Percentiles rank a stretch among this genome's conserved stretches.
Evolutionary conservation across 176 grass and related monocot genomes (phyloP).

Genomic region (Triticum monococcum): DNA sequence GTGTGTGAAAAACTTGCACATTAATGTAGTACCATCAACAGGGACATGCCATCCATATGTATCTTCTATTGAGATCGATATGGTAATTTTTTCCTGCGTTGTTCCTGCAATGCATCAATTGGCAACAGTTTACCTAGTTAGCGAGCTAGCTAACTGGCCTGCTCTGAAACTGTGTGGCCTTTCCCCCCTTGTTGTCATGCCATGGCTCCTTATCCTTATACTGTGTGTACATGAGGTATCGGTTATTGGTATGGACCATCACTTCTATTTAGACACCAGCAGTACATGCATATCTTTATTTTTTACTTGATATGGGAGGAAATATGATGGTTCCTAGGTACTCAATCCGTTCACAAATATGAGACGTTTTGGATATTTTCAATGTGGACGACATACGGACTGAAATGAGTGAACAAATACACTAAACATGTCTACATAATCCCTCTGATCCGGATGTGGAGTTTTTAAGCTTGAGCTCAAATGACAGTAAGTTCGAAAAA

Average conservation of each 20-base stretch:
- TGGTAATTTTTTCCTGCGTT: background rate
- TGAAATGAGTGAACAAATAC: too few species aligned
- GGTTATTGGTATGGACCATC: background rate
- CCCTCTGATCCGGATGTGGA: too few species aligned
- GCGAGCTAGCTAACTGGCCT: background rate
- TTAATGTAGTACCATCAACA: background rate
- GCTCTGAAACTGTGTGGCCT: constrained; percentile 14
- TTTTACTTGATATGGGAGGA: too few species aligned
- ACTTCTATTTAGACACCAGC: background rate
- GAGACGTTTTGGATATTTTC: too few species aligned
- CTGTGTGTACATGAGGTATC: background rate
- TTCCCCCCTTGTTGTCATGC: background rate
- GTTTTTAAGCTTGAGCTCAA: too few species aligned
- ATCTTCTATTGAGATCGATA: background rate
- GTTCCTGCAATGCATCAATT: background rate
- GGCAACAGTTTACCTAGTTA: background rate
- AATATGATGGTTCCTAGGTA: too few species aligned
- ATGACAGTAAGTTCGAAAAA: too few species aligned
- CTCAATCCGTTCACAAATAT: too few species aligned
- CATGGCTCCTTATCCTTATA: background rate
- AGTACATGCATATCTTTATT: background rate
- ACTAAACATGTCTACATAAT: too few species aligned
- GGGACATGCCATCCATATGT: background rate
- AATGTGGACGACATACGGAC: too few species aligned
- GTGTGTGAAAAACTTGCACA: background rate